Percentiles rank a stretch among this genome's conserved stretches.
Evolutionary conservation across 306 rosid genomes (phyloP).

Genomic region (Luffa aegyptiaca): DNA sequence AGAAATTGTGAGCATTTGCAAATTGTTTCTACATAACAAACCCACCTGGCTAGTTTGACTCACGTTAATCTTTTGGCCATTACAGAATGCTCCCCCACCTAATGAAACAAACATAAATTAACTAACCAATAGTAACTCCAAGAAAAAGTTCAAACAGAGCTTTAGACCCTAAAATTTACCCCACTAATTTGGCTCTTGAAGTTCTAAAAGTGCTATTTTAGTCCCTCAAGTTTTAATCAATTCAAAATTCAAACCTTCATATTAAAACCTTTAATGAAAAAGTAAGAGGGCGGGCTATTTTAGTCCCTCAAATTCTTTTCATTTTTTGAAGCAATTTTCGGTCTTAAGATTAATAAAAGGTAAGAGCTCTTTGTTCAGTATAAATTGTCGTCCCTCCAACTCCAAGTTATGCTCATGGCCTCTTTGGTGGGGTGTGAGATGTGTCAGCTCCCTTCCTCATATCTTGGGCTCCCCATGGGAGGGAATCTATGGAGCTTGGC

Average conservation of each 20-base stretch:
- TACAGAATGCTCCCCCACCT: conserved; percentile 96
- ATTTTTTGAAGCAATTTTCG: too few species aligned
- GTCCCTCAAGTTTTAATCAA: neutral
- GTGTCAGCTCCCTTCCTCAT: too few species aligned
- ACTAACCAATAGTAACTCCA: neutral
- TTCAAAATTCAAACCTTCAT: neutral
- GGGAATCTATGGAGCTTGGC: too few species aligned
- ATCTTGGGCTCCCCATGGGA: too few species aligned
- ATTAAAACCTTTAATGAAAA: neutral
- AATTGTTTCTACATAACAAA: neutral
- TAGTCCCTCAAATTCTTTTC: too few species aligned
- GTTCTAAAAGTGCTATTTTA: neutral
- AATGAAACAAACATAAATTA: conserved; percentile 17
- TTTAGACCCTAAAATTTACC: neutral
- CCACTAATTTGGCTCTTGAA: neutral
- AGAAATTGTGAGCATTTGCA: neutral
- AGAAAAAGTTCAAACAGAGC: neutral
- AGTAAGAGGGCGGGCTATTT: neutral
- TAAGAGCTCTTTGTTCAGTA: too few species aligned
- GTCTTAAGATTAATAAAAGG: too few species aligned
- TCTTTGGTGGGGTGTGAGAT: too few species aligned
- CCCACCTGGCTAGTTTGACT: conserved; percentile 65
- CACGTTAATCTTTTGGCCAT: conserved; percentile 65
- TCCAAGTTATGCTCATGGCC: too few species aligned
- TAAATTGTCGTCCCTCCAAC: too few species aligned